Evolutionary conservation across 352 stramenopile species (phyloP), one percentile per base, ranked within the genome.

Genomic region (Globisporangium paddicum): DNA sequence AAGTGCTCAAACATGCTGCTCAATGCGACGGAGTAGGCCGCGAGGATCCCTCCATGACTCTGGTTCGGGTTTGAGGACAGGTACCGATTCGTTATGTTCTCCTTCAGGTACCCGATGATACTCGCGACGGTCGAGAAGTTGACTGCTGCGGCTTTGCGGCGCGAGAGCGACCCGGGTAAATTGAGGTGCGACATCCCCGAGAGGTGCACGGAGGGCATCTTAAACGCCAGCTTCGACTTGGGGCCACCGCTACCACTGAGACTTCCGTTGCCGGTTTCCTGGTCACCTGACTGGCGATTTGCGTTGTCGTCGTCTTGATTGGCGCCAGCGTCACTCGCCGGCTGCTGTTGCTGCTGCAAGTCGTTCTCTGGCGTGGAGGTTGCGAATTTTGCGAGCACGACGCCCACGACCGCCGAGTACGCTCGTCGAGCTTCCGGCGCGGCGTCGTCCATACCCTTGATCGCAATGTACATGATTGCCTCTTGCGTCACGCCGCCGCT

Each of bases 21-120:
- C 16, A 93, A 51, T 51, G 84, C 76, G 26, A 95, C 75, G 0
- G 84, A 80, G 41, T 85, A 89, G 3, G 85, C 79, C 2, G 82
- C 75, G 11, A 94, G 67, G 45, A 89, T 82, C 0, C 81, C 84
- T 23, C 86, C 86, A 50, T 90, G 70, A 49, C 65, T 75, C n/a
- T 79, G 72, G 11, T 70, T 72, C 26, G 74, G 73, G 44, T 75
- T 81, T 26, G 50, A 73, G 0, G 58, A 46, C 18, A 91, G 48
- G 54, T 87, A 90, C 57, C 87, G 86, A 60, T 63, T 77, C 25
- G 64, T 66, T 19, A 95, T 49, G 40, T 82, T 70, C 16, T 95
- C 86, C 46, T 93, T 93, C 21, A 94, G 80, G 55, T 90, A 92
- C 14, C 83, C 42, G 21, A 95, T 67, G 19, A 90, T 79, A 47